Evolutionary conservation across 306 rosid species (phyloP).

Genomic region (Dryas alaskensis): DNA sequence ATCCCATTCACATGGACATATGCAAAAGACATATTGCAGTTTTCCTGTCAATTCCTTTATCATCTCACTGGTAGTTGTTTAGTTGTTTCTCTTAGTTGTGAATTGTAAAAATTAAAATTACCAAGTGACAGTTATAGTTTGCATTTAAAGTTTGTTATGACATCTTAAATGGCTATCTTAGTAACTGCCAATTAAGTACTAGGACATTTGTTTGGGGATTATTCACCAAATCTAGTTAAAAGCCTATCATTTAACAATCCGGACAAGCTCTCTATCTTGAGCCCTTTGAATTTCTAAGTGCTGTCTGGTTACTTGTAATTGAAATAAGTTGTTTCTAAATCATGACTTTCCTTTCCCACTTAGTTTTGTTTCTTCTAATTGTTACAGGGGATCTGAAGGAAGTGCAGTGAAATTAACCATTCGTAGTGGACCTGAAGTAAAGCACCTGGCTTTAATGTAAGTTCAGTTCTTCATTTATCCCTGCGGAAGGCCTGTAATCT

Average conservation of each 20-base stretch:
- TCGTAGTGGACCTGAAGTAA: slow-evolving; percentile 68
- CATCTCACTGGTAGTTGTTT: neutral
- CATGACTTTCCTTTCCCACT: neutral
- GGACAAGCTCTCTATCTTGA: neutral
- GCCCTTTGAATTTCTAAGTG: neutral
- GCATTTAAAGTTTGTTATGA: neutral
- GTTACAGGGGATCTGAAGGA: slow-evolving; percentile 88
- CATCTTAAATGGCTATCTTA: neutral
- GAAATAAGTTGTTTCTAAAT: neutral
- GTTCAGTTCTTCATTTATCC: slow-evolving; percentile 20
- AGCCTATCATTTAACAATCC: slow-evolving; percentile 1
- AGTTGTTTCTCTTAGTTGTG: neutral
- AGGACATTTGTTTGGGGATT: neutral
- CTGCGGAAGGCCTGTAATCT: neutral
- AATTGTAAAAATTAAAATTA: neutral
- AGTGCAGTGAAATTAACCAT: slow-evolving; percentile 76
- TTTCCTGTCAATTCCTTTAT: neutral
- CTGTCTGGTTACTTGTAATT: neutral
- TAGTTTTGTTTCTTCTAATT: slow-evolving; percentile 28
- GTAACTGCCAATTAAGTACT: neutral
- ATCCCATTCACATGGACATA: neutral
- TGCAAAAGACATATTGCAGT: neutral
- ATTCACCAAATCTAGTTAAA: neutral
- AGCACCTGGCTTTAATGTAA: slow-evolving; percentile 64
- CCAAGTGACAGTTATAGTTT: neutral